A percentile compares a stretch with the other conserved stretches of the same genome.
Evolutionary conservation across 306 rosid species (phyloP).

Genomic region (Gynostemma pentaphyllum): DNA sequence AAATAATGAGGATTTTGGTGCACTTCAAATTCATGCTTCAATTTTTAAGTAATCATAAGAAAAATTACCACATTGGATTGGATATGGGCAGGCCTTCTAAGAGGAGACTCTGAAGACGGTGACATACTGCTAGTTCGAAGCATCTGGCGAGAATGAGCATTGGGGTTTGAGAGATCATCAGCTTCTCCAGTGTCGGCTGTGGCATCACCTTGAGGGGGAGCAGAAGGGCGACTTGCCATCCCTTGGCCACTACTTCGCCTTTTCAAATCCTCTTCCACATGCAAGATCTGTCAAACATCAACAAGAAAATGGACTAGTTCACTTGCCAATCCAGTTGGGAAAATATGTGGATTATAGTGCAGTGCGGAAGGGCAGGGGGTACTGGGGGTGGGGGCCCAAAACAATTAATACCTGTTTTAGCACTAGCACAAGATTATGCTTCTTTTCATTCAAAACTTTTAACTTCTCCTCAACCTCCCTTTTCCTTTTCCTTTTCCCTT

Average conservation of each 20-base stretch:
- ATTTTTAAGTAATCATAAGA: background rate
- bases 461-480: conserved; percentile 69
- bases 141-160: conserved; percentile 39
- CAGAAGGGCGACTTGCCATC: conserved; percentile 31
- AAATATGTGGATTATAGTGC: background rate
- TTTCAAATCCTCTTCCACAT: conserved; percentile 87
- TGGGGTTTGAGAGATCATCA: conserved; percentile 49
- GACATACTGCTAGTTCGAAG: conserved; percentile 62
- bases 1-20: background rate
- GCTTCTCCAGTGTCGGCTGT: conserved; percentile 56
- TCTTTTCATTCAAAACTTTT: conserved; percentile 59
- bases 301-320: background rate
- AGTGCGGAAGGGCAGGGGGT: background rate
- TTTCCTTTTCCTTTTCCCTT: conserved; percentile 56
- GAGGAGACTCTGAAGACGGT: conserved; percentile 87
- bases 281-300: conserved; percentile 52
- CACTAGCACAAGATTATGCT: conserved; percentile 68
- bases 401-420: conserved; percentile 64
- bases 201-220: conserved; percentile 48
- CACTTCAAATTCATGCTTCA: background rate
- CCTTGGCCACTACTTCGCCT: conserved; percentile 52
- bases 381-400: background rate
- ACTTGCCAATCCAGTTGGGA: background rate
- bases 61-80: conserved; percentile 52
- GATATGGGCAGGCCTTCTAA: conserved; percentile 47